Base-by-base conservation (phyloP, 108 stramenopile genomes). In the Fistulifera solaris region DNA sequence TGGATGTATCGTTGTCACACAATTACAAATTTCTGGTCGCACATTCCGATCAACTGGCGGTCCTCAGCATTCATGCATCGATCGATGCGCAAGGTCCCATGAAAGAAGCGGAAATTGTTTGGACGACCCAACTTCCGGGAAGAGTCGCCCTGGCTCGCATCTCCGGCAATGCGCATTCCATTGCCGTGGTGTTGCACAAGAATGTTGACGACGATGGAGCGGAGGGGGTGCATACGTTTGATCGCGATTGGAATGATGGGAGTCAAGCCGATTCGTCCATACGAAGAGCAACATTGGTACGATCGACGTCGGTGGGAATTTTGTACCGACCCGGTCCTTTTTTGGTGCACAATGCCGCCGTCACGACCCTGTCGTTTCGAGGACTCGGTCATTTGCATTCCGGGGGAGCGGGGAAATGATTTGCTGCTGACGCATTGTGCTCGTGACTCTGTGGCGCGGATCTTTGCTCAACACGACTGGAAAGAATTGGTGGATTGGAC, bases 281-380 rank as follows among this genome's bases (percentile, higher is more conserved):
- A 13, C 16, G 42, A 45, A n/a, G 27, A 40, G 19, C 56, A 22
- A 22, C 28, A 28, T 42, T 60, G 38, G 40, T 48, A 41, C 48
- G 69, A 53, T 58, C 56, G 28, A 16, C 59, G 18, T 66, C 77
- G 17, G 48, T 67, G 31, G 84, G 84, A 21, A 71, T 83, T 14
- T 57, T 87, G 12, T 92, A 83, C 68, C 83, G 80, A 62, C 72
- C 76, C 0, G 90, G 85, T 1, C 90, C 84, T 15, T 87, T 82
- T 58, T 65, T 92, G 25, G 66, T 68, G 45, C 90, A 87, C 55
- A 58, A 80, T 21, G 51, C 77, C 6, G 72, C 84, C 16, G 84
- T 88, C 13, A 70, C 82, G 11, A 69, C 84, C 17, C 48, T 92
- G 4, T 78, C 84, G 49, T 92, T 87, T 66, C 78, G 90, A 11